Evolutionary conservation across 2,329 filamentous ascomycete genomes (phyloP).

Genomic region (Neospermospora avenae): DNA sequence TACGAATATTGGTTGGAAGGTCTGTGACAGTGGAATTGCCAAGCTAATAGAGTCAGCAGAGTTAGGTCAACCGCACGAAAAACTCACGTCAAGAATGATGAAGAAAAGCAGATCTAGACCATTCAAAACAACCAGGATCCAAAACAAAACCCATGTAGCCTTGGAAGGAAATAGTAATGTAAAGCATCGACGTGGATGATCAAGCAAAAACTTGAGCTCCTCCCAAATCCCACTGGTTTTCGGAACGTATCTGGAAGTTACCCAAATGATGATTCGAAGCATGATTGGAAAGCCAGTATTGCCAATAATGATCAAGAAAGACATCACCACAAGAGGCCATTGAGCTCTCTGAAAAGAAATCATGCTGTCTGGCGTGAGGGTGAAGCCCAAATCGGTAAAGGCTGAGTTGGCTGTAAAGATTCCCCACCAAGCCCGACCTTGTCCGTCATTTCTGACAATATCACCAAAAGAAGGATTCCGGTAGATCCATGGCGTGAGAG

Average conservation of each 20-base stretch:
- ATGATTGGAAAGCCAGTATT: constrained; percentile 96
- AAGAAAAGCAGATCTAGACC: constrained; percentile 85
- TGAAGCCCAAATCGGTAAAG: constrained; percentile 95
- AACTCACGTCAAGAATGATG: constrained; percentile 79
- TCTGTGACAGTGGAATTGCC: constrained; percentile 65
- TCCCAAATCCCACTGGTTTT: constrained; percentile 74
- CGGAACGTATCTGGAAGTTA: constrained; percentile 64
- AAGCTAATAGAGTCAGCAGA: constrained; percentile 47
- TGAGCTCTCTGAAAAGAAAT: constrained; percentile 76
- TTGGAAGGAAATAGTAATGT: constrained; percentile 87
- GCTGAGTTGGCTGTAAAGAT: constrained; percentile 84
- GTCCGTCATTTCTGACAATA: constrained; percentile 58
- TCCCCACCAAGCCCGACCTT: constrained; percentile 81
- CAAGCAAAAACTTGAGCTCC: constrained; percentile 83
- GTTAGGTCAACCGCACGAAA: neutral
- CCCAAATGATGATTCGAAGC: constrained; percentile 91
- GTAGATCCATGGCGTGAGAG: constrained; percentile 77
- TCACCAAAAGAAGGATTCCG: constrained; percentile 58
- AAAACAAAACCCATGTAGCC: constrained; percentile 95
- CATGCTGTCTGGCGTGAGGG: constrained; percentile 92
- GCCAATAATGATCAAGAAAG: constrained; percentile 87
- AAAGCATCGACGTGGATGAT: constrained; percentile 94
- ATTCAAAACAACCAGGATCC: constrained; percentile 78
- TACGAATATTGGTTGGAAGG: constrained; percentile 68
- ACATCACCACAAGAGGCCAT: constrained; percentile 72